phyloP scores from a whole-genome alignment of 108 stramenopile species.

The Hondaea fermentalgiana region DNA sequence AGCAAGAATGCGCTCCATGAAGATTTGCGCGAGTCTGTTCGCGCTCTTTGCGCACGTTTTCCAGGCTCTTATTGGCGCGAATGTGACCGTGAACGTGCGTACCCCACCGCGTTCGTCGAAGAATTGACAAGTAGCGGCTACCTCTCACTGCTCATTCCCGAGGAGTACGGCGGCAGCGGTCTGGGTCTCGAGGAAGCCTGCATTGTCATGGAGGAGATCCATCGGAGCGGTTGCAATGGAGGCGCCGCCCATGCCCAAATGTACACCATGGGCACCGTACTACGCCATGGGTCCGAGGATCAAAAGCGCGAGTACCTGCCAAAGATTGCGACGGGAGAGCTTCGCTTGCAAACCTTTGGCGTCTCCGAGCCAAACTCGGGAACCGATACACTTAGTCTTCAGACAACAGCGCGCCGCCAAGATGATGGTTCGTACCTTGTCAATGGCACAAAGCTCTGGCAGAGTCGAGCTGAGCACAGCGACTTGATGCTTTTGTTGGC shows the following conservation, averaged over 20 bases:
- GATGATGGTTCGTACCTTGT: neutral
- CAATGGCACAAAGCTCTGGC: slow-evolving; percentile 1
- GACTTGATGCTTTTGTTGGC: neutral
- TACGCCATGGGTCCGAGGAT: slow-evolving; percentile 1
- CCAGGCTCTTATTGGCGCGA: neutral
- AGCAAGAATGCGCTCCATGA: neutral
- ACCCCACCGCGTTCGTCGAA: neutral
- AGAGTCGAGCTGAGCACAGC: slow-evolving; percentile 4
- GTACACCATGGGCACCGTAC: slow-evolving; percentile 18
- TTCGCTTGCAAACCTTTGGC: neutral
- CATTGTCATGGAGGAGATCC: slow-evolving; percentile 21
- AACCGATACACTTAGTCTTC: neutral
- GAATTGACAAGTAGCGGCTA: neutral
- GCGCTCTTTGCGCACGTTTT: neutral
- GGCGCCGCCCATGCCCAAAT: slow-evolving; percentile 12
- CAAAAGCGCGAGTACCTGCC: slow-evolving; percentile 23
- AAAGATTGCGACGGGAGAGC: slow-evolving; percentile 19
- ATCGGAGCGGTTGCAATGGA: slow-evolving; percentile 21
- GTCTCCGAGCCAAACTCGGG: slow-evolving; percentile 16
- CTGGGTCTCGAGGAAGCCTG: neutral
- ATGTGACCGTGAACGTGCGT: neutral
- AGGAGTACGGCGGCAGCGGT: slow-evolving; percentile 13
- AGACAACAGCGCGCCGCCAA: neutral
- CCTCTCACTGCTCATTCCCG: slow-evolving; percentile 12
- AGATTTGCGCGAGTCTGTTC: neutral